Percentiles rank a stretch among this genome's conserved stretches.
Conservation (phyloP, 2,329 filamentous ascomycete species). For the Colletotrichum abscissum region DNA sequence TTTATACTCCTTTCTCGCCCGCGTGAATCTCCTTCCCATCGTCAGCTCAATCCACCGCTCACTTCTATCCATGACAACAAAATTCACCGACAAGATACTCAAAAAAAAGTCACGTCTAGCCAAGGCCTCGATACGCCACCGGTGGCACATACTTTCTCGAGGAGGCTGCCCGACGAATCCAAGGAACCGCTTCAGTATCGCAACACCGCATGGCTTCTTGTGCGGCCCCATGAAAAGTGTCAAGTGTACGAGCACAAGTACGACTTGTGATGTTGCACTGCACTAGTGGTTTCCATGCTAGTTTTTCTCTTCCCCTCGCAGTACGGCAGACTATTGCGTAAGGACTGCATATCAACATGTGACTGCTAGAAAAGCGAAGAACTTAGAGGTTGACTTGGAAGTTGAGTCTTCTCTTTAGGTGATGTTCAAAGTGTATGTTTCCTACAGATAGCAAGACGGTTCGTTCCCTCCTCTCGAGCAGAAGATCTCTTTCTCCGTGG, state of each 20-base stretch:
- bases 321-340: neutral
- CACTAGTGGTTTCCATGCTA: neutral
- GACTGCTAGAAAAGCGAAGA: neutral
- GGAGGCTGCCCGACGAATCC: neutral
- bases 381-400: neutral
- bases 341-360: neutral
- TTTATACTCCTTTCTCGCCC: neutral
- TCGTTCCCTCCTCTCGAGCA: neutral
- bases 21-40: neutral
- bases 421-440: no score
- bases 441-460: no score
- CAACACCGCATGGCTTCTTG: constrained; percentile 3
- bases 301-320: neutral
- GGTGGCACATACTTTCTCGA: constrained; percentile 15
- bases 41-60: neutral
- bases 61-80: neutral
- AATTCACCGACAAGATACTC: neutral
- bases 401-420: neutral
- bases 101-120: neutral
- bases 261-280: neutral
- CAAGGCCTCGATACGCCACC: neutral
- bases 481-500: neutral
- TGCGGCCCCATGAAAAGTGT: neutral
- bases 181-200: neutral
- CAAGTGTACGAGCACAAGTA: neutral